phyloP scores from a whole-genome alignment of 2,329 filamentous ascomycete genomes.

The Didymella sp. region DNA sequence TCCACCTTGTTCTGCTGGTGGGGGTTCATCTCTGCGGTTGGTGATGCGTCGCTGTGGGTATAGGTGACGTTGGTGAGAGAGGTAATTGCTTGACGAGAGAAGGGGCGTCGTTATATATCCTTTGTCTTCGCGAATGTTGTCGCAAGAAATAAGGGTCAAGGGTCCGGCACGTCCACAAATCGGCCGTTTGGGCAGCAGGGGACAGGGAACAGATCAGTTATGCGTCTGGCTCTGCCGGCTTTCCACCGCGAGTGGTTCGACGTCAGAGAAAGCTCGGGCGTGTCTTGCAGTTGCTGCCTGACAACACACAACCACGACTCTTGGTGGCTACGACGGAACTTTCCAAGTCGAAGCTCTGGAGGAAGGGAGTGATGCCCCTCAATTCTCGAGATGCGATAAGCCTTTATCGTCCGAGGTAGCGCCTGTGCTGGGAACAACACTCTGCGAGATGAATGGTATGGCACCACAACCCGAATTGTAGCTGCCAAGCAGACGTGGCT shows the following conservation, averaged over 20 bases:
- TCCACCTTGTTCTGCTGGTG: slow-evolving; percentile 99
- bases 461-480: slow-evolving; percentile 8
- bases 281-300: slow-evolving; percentile 39
- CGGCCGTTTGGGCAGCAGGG: slow-evolving; percentile 34
- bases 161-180: slow-evolving; percentile 30
- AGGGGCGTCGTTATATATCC: slow-evolving; percentile 33
- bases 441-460: slow-evolving; percentile 21
- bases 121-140: slow-evolving; percentile 35
- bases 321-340: slow-evolving; percentile 15
- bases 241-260: slow-evolving; percentile 40
- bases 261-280: slow-evolving; percentile 33
- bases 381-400: slow-evolving; percentile 41
- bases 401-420: slow-evolving; percentile 44
- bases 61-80: slow-evolving; percentile 24
- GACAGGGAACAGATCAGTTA: slow-evolving; percentile 42
- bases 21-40: slow-evolving; percentile 75
- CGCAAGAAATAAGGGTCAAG: slow-evolving; percentile 28
- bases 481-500: neutral
- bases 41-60: slow-evolving; percentile 19
- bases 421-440: slow-evolving; percentile 24
- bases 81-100: slow-evolving; percentile 19
- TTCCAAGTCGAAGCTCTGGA: slow-evolving; percentile 19
- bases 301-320: slow-evolving; percentile 30
- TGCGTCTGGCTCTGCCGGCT: slow-evolving; percentile 29
- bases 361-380: slow-evolving; percentile 31